These are phyloP conservation scores for Larix kaempferi DNA, from an alignment of 75 land plant genomes.

Conservation along the genomic window DNA sequence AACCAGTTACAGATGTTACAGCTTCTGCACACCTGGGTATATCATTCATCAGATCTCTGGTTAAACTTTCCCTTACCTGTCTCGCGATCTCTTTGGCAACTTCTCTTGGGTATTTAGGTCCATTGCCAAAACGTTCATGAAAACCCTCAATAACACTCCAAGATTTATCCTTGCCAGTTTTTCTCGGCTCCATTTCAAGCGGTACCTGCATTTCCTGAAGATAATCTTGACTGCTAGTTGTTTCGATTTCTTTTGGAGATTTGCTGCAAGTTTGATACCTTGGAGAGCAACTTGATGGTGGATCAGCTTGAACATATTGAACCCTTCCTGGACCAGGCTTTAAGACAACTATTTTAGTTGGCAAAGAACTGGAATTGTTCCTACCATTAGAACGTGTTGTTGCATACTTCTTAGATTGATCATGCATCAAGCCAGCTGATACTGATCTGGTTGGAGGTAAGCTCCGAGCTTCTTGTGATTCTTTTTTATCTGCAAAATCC, in stretches of 20 bases:
- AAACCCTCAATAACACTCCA: neutral
- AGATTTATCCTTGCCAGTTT: neutral
- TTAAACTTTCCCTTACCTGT: constrained; percentile 49
- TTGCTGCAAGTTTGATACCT: constrained; percentile 2
- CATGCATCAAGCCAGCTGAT: neutral
- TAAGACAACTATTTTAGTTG: constrained; percentile 79
- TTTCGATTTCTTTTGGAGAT: constrained; percentile 11
- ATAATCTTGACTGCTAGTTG: constrained; percentile 12
- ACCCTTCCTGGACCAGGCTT: constrained; percentile 65
- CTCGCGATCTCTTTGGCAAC: constrained; percentile 55
- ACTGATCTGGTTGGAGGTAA: neutral
- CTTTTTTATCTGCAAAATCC: constrained; percentile 2
- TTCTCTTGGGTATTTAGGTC: constrained; percentile 37
- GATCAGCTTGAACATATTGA: constrained; percentile 24
- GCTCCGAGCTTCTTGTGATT: neutral
- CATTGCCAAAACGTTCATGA: constrained; percentile 18
- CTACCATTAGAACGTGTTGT: neutral
- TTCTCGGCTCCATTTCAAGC: constrained; percentile 14
- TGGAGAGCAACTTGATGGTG: constrained; percentile 26
- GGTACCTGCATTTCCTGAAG: constrained; percentile 6
- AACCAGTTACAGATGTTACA: constrained; percentile 59
- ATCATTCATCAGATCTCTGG: constrained; percentile 19
- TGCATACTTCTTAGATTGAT: constrained; percentile 2
- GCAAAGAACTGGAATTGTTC: constrained; percentile 16
- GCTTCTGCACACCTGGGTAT: constrained; percentile 34